A percentile compares a stretch with the other conserved stretches of the same genome.
phyloP scores from a whole-genome alignment of 805 yeast species.

The Yarrowia phangngaensis region DNA sequence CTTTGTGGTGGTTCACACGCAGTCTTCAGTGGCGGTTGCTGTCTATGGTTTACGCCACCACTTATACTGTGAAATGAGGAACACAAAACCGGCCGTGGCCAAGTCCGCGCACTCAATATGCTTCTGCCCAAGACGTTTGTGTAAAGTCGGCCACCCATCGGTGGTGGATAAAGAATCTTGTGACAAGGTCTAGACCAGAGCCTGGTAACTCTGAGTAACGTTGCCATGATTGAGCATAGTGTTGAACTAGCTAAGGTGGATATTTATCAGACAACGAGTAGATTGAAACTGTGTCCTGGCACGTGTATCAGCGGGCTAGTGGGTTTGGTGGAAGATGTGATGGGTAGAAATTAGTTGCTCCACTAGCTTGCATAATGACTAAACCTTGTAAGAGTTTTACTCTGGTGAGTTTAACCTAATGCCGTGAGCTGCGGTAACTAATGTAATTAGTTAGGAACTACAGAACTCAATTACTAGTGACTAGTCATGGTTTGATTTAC shows the following conservation, averaged over 20 bases:
- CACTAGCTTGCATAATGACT: conserved; percentile 26
- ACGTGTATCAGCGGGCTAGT: not conserved
- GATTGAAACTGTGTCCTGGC: conserved; percentile 7
- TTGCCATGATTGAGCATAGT: conserved; percentile 26
- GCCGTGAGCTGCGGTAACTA: no score
- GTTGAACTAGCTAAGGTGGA: conserved; percentile 25
- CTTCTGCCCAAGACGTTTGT: not conserved
- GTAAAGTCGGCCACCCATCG: not conserved
- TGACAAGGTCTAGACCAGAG: conserved; percentile 26
- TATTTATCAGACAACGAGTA: conserved; percentile 14
- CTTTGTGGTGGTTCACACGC: no score
- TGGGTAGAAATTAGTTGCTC: conserved; percentile 21
- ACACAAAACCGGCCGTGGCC: no score
- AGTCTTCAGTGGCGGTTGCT: no score
- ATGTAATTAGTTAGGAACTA: no score
- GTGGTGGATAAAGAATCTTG: no score
- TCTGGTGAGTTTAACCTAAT: no score
- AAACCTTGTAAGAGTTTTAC: conserved; percentile 21
- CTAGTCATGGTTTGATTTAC: no score
- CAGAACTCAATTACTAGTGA: no score
- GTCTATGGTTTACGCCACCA: no score
- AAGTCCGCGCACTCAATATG: no score
- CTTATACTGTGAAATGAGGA: no score
- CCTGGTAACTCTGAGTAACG: conserved; percentile 25
- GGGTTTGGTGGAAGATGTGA: conserved; percentile 9